phyloP scores from a whole-genome alignment of 2,329 filamentous ascomycete genomes.

The Canariomyces notabilis region DNA sequence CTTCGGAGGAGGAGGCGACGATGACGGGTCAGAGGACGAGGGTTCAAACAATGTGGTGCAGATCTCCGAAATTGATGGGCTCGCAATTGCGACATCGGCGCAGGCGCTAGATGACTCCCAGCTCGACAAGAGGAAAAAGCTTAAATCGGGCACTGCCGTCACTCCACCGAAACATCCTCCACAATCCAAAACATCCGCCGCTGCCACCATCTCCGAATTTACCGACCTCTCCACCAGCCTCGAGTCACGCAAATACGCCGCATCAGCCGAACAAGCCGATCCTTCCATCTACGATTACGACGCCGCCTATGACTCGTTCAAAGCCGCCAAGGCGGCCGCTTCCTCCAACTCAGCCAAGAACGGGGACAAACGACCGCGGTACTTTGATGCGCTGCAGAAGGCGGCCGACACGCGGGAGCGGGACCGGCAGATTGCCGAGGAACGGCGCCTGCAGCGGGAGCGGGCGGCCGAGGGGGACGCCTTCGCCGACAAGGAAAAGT shows the following conservation, averaged over 20 bases:
- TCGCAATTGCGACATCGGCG: conserved; percentile 30
- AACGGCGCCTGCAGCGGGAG: conserved; percentile 73
- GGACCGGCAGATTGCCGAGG: conserved; percentile 71
- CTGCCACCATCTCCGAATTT: conserved; percentile 43
- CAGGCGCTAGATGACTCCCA: conserved; percentile 7
- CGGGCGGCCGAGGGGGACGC: conserved; percentile 76
- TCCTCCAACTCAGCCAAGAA: conserved; percentile 37
- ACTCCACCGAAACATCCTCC: conserved; percentile 19
- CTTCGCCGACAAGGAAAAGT: conserved; percentile 78
- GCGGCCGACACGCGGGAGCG: conserved; percentile 73
- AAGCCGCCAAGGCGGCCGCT: conserved; percentile 48
- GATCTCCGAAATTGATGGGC: conserved; percentile 57
- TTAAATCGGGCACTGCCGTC: conserved; percentile 28
- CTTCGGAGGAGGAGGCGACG: conserved; percentile 56
- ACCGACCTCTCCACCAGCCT: conserved; percentile 63
- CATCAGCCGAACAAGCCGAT: conserved; percentile 62
- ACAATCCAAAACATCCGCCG: conserved; percentile 32
- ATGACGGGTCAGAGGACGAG: conserved; percentile 44
- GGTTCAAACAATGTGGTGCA: conserved; percentile 42
- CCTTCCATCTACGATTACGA: conserved; percentile 82
- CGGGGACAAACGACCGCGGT: conserved; percentile 59
- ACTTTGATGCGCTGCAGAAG: conserved; percentile 69
- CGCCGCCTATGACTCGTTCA: conserved; percentile 71
- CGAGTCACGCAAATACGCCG: conserved; percentile 57
- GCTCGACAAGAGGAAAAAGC: conserved; percentile 18